Conservation (phyloP, 116 monocot species). For the Trichopus zeylanicus region DNA sequence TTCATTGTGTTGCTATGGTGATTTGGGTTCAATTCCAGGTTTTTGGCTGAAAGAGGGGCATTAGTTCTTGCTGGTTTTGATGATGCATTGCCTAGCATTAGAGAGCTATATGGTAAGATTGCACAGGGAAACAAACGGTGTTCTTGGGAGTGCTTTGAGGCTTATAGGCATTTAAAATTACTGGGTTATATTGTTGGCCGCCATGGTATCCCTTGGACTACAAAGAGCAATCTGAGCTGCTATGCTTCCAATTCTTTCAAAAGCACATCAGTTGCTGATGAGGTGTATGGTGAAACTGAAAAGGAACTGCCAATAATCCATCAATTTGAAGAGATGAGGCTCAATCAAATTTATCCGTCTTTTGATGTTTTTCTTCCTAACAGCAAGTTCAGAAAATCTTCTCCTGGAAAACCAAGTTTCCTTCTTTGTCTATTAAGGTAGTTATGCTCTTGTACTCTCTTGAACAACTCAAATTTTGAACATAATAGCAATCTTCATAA, state of each 20-base stretch:
- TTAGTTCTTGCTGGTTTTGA: constrained; percentile 31
- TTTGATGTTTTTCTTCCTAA: constrained; percentile 86
- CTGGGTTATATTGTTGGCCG: constrained; percentile 81
- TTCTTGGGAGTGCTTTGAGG: constrained; percentile 58
- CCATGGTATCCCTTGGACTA: constrained; percentile 63
- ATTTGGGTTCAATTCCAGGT: constrained; percentile 31
- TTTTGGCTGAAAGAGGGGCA: constrained; percentile 81
- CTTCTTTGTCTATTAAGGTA: constrained; percentile 64
- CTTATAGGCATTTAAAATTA: constrained; percentile 70
- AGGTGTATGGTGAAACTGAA: constrained; percentile 4
- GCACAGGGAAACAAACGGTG: constrained; percentile 45
- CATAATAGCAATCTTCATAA: too few relatives aligned
- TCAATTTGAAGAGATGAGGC: constrained; percentile 29
- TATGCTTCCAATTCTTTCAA: constrained; percentile 1
- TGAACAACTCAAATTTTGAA: too few relatives aligned
- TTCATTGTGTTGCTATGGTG: background rate
- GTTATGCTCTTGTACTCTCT: too few relatives aligned
- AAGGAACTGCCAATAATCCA: constrained; percentile 8
- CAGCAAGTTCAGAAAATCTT: constrained; percentile 77
- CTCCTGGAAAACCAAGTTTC: constrained; percentile 64
- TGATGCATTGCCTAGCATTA: constrained; percentile 24
- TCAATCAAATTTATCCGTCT: constrained; percentile 28
- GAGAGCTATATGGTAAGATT: constrained; percentile 56
- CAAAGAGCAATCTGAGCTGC: constrained; percentile 23
- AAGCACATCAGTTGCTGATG: constrained; percentile 6